Percentiles rank a stretch among this genome's conserved stretches.
phyloP scores from a whole-genome alignment of 2,329 filamentous ascomycete species.

The Scortechinia acanthostroma region DNA sequence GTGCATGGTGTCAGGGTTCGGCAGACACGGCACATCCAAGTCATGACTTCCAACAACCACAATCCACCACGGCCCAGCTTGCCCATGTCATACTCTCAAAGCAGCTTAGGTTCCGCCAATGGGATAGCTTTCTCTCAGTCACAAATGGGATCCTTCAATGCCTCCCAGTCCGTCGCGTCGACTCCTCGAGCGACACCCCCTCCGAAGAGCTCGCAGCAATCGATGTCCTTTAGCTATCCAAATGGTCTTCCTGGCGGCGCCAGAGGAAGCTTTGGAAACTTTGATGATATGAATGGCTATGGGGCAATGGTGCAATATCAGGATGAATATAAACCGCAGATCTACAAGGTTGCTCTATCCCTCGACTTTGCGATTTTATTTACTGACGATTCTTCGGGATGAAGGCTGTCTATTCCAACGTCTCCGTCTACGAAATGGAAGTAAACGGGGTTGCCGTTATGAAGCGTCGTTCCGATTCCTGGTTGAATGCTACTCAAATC shows the following conservation, averaged over 20 bases:
- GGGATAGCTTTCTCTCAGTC: slow-evolving; percentile 25
- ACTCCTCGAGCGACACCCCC: slow-evolving; percentile 33
- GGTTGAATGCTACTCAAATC: slow-evolving; percentile 65
- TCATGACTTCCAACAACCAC: slow-evolving; percentile 20
- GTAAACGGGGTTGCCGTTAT: slow-evolving; percentile 59
- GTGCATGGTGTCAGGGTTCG: too few species aligned
- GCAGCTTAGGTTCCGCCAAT: slow-evolving; percentile 23
- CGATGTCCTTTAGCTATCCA: slow-evolving; percentile 25
- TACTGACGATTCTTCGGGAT: too few species aligned
- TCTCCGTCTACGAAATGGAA: slow-evolving; percentile 64
- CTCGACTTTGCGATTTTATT: background rate
- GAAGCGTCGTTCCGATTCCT: slow-evolving; percentile 57
- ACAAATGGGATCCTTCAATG: slow-evolving; percentile 28
- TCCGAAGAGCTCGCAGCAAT: slow-evolving; percentile 28
- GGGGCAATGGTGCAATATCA: background rate
- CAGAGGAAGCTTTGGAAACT: background rate
- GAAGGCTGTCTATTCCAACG: slow-evolving; percentile 58
- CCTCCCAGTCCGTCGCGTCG: slow-evolving; percentile 30
- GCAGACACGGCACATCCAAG: too few species aligned
- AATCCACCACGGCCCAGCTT: slow-evolving; percentile 14
- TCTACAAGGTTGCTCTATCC: background rate
- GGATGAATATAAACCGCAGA: background rate
- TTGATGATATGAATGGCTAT: background rate
- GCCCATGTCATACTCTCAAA: slow-evolving; percentile 27
- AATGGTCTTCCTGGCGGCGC: slow-evolving; percentile 10